Base-by-base conservation (phyloP, 1,284 basidiomycete species). In the Peniophora sp. region DNA sequence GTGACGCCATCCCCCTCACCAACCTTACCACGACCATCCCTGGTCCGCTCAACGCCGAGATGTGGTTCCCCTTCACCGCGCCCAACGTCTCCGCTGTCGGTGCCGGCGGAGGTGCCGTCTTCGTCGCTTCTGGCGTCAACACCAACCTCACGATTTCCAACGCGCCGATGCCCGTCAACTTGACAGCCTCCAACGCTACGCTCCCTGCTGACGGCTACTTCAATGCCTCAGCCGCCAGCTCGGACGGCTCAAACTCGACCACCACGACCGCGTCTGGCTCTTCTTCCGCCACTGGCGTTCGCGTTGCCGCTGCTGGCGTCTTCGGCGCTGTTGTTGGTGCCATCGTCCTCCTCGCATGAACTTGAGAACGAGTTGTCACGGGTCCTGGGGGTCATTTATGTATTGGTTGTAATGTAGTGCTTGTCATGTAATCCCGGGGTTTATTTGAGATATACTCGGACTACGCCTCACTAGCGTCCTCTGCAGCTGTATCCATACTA, bases 41-140 rank as follows among this genome's bases (percentile, higher is more conserved):
- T 9, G 63, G 63, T 49, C 62, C 63, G 35, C 59, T 64, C 47
- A 61, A 76, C 60, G 52, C 62, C 22, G 36, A 57, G 5, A 52
- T 57, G 27, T 76, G 67, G 51, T 60, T 71, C 24, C 74, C 75
- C 3, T 76, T 69, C 62, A 53, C 64, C 14, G 73, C 74, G 3
- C 74, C 74, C 1, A 60, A 75, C 60, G 59, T 53, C 17, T 62
- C 56, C 45, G 64, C 62, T 23, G 54, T 57, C 17, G 67, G 73
- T 27, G 69, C 70, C 1, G 73, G 75, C 15, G 67, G 68, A 49
- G 68, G 70, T 24, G 48, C 61, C 27, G 72, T 75, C 22, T 73
- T 70, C 55, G 54, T 71, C 55, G 65, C 60, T 14, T 47, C 63
- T 2, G 61, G 61, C 20, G 55, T 70, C 49, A 66, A 75, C 61